A percentile compares a stretch with the other conserved stretches of the same genome.
These are phyloP conservation scores for Phytopythium oedochilum DNA, from an alignment of 352 stramenopile genomes.

Conservation along the genomic window DNA sequence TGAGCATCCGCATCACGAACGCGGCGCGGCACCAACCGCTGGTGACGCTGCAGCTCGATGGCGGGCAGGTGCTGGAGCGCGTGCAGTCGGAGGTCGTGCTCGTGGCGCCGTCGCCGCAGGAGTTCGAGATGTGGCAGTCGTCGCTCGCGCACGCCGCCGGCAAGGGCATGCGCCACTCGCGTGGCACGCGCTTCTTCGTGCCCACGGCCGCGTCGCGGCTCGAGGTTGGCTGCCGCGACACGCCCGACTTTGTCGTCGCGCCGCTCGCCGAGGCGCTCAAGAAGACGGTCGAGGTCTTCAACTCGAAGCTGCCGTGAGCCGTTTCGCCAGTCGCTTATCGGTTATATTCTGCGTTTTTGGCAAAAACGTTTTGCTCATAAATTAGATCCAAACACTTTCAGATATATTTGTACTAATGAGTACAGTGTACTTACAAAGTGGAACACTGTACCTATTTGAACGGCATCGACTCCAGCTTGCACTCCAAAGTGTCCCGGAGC, in stretches of 20 bases:
- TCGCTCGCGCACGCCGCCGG: conserved; percentile 77
- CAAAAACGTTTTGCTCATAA: too few relatives aligned
- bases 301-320: conserved; percentile 44
- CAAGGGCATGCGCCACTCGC: conserved; percentile 75
- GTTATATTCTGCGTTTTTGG: too few relatives aligned
- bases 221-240: conserved; percentile 75
- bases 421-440: too few relatives aligned
- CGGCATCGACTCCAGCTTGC: too few relatives aligned
- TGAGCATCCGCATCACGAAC: conserved; percentile 77
- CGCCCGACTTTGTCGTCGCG: conserved; percentile 72
- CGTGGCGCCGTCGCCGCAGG: conserved; percentile 50
- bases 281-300: conserved; percentile 85
- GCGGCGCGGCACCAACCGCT: conserved; percentile 45
- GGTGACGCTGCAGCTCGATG: conserved; percentile 78
- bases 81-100: conserved; percentile 80
- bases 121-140: conserved; percentile 89
- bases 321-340: neutral
- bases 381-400: too few relatives aligned
- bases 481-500: too few relatives aligned
- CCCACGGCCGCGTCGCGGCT: conserved; percentile 73
- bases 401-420: too few relatives aligned
- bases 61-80: conserved; percentile 72
- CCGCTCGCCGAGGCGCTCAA: conserved; percentile 68
- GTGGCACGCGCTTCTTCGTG: conserved; percentile 83
- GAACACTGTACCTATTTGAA: too few relatives aligned